Evolutionary conservation across 2,329 filamentous ascomycete species (phyloP), one percentile per base, ranked within the genome.

Genomic region (Oidium heveae): DNA sequence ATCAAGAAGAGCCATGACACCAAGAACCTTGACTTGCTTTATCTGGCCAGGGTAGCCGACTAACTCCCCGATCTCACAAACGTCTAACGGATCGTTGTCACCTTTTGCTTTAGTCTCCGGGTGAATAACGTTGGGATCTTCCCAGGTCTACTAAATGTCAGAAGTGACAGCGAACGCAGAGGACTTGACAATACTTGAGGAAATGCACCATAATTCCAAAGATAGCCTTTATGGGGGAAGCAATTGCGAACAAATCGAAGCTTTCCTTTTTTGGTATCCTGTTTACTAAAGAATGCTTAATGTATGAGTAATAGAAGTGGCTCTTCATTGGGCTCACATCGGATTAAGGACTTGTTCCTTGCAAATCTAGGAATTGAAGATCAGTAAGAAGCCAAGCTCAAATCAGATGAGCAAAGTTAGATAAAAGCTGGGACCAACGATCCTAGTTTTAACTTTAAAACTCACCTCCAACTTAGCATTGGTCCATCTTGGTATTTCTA

Each of bases 191-290:
- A 67, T 76, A 91, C 86, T 76, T 91, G 86, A 65, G 91, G 91
- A 82, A 98, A 96, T 71, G 88, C 88, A 74, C 91, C 91, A 74
- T 98, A 98, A 80, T 98, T 98, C 91, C 91, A 98, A 65, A 98
- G 86, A 73, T 98, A 98, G 63, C 91, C 91, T 80, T 98, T 96
- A 84, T 98, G 91, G 65, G 91, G 91, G 80, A 98, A 98, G 82
- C 91, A 98, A 83, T 98, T 98, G 74, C 91, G 87, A 69, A 98
- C 91, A 70, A 83, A 98, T 67, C 91, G 86, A 66, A 96, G 87
- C 80, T 95, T 96, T 79, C 89, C 91, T 79, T 98, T 96, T 84
- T 98, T 96, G 71, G 80, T 79, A 70, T 98, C 91, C 76, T 98
- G 91, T 82, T 95, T 95, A 50, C n/a, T 50, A 24, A 33, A 33